Base-by-base conservation (phyloP, 2,329 filamentous ascomycete genomes). In the Catunica adiposa region DNA sequence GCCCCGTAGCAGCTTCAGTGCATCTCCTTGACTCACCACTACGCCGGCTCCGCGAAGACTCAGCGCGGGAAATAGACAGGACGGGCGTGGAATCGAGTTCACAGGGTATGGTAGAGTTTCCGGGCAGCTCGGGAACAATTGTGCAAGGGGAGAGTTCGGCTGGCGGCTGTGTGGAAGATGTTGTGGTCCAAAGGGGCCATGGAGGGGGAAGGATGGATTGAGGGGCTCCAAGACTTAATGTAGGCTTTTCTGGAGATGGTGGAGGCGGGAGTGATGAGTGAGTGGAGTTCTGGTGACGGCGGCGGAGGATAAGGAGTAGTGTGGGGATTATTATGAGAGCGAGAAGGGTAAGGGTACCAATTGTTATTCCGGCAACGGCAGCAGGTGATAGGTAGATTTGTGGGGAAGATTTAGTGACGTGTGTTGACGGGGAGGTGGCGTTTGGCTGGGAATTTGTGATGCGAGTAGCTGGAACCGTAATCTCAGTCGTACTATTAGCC, bases 321-420 rank as follows among this genome's bases (percentile, higher is more conserved):
- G 52, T 31, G 2, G 29, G 4, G 11, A 50, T 53, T 44, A 23
- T 31, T 4, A 51, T 6, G 6, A 57, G 51, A 11, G 23, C 11
- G 7, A 57, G 20, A 22, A 44, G 31, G 7, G 29, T 15, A 6
- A 53, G 23, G 15, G 37, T 47, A 3, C 56, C 56, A 15, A 54
- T 51, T 25, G 46, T 9, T n/a, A 57, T 57, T 6, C 51, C 56
- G 5, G 51, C 56, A 14, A 57, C 51, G n/a, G 56, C 56, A 11
- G 42, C 51, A 31, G 29, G 34, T 5, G 56, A 54, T 26, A 57
- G 42, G 25, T 44, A 3, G 4, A 4, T 6, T 48, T 25, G 44
- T 29, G 17, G 44, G 17, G 44, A n/a, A 11, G 44, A 25, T n/a
- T n/a, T 48, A 23, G 44, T 44, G 15, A 22, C 15, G 40, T n/a